A percentile compares a stretch with the other conserved stretches of the same genome.
Conservation (phyloP, 371 early-diverging fungal genomes). For the Mucor lusitanicus region DNA sequence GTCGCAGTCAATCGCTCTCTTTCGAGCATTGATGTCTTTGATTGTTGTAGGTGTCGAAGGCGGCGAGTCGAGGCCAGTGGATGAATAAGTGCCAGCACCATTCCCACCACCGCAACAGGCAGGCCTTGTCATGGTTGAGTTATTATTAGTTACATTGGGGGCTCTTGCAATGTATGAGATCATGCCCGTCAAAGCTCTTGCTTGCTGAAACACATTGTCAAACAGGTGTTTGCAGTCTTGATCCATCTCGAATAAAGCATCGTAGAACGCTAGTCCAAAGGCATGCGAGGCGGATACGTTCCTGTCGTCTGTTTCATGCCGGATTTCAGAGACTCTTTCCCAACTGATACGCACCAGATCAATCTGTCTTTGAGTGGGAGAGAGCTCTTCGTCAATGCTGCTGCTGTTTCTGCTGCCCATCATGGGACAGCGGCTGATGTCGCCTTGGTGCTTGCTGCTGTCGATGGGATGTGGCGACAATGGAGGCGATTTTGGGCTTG, state of each 20-base stretch:
- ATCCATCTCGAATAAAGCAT: conserved; percentile 41
- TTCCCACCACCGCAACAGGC: conserved; percentile 9
- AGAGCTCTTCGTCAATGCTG: not conserved
- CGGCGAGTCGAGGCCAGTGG: conserved; percentile 3
- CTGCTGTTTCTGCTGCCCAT: not conserved
- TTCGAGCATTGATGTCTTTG: conserved; percentile 32
- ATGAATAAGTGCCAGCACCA: not conserved
- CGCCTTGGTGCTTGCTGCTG: not conserved
- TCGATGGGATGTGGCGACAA: not conserved
- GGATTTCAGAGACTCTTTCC: conserved; percentile 39
- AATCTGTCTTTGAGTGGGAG: conserved; percentile 37
- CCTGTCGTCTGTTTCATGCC: conserved; percentile 28
- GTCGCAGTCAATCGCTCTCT: not conserved
- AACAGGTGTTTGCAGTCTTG: conserved; percentile 23
- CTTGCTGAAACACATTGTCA: conserved; percentile 44
- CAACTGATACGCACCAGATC: conserved; percentile 40
- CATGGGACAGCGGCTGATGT: conserved; percentile 5
- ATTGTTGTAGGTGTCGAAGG: conserved; percentile 15
- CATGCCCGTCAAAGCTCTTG: conserved; percentile 48
- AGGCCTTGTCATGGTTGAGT: not conserved
- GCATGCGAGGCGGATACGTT: conserved; percentile 45
- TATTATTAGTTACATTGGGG: conserved; percentile 17
- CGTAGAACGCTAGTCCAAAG: conserved; percentile 46
- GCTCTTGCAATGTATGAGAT: conserved; percentile 43
- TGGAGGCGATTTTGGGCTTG: conserved; percentile 3